Base-by-base conservation (phyloP, 2,329 filamentous ascomycete genomes). In the Emmonsiellopsis sp. region DNA sequence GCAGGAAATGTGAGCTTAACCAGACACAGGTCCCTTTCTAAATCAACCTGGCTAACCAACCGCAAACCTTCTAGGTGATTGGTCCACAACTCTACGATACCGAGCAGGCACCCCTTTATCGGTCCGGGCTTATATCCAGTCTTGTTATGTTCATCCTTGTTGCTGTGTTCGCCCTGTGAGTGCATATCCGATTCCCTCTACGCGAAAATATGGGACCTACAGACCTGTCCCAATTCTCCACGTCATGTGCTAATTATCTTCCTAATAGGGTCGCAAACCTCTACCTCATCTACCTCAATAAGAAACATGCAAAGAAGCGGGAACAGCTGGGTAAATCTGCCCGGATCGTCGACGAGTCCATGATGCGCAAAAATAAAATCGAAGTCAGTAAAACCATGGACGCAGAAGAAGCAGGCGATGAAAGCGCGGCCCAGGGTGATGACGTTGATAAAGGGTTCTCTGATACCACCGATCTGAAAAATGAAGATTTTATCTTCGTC, bases 1-100 rank as follows among this genome's bases (percentile, higher is more conserved):
- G 62, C 67, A 4, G 68, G 68, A 1, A 70, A 71, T 47, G 62
- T 68, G 21, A 27, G 21, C 21, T 27, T 27, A 27, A 3, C 21
- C 21, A 27, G 21, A 27, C 21, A 27, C 21, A 43, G 32, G 36
- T 32, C 14, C 11, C 27, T 34, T 33, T 27, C 21, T 3, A 27
- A 27, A n/a, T 47, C 1, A 21, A 7, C 27, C 13, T 39, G 21
- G 21, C 21, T 39, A 5, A 39, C 13, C 6, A 5, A 4, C 5
- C 36, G 9, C 36, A 44, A 17, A 44, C n/a, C 42, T 17, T 11
- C 42, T 34, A 51, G 48, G 48, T 51, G 0, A 67, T 69, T 27
- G 68, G 68, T 0, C 68, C 67, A 1, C 63, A 67, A 8, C 61
- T 69, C 2, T 71, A 67, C 55, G 67, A 63, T 9, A 57, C 65